phyloP scores from a whole-genome alignment of 176 grass and related monocot genomes.

The Oryza rufipogon region DNA sequence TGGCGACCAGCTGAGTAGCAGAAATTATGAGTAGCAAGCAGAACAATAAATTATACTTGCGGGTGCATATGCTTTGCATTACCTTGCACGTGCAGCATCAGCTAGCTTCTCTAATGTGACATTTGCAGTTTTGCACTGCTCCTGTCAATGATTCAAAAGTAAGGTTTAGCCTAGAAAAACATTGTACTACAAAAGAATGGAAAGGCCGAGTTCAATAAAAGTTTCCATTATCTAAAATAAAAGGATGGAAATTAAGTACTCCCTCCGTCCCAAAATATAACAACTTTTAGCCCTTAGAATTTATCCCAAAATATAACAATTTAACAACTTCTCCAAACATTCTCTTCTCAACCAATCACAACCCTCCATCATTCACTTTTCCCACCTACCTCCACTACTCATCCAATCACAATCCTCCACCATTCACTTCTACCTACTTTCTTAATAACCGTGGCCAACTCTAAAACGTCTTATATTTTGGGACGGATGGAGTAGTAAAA shows the following conservation, averaged over 20 bases:
- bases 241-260: neutral
- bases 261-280: too few relatives aligned
- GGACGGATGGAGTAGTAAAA: neutral
- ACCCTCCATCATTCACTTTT: too few relatives aligned
- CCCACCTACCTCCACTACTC: too few relatives aligned
- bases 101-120: conserved; percentile 18
- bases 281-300: too few relatives aligned
- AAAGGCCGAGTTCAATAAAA: too few relatives aligned
- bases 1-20: conserved; percentile 8
- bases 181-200: neutral
- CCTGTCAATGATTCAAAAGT: conserved; percentile 41
- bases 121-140: neutral
- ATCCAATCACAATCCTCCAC: too few relatives aligned
- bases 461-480: too few relatives aligned
- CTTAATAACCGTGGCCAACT: too few relatives aligned
- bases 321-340: too few relatives aligned
- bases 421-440: too few relatives aligned
- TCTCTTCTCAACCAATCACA: too few relatives aligned
- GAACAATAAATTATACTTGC: conserved; percentile 17
- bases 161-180: conserved; percentile 3
- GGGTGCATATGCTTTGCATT: conserved; percentile 20
- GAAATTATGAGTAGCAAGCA: conserved; percentile 27
- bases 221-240: neutral
- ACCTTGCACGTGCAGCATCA: conserved; percentile 6
- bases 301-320: too few relatives aligned